Evolutionary conservation across 139 green algal genomes (phyloP).

Genomic region (Marvania coccoides): DNA sequence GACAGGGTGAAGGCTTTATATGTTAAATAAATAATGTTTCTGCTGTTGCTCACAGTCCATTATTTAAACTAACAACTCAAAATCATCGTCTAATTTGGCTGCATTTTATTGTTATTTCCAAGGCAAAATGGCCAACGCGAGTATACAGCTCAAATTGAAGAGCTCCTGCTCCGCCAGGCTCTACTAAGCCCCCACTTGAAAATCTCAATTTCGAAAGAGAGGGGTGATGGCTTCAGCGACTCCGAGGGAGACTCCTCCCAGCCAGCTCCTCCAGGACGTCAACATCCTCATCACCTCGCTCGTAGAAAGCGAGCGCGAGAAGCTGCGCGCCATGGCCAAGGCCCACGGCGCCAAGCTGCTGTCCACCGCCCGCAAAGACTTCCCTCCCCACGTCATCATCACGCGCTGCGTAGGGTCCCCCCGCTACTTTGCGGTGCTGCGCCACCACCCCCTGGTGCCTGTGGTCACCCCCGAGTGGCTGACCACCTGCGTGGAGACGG

Average conservation of each 20-base stretch:
- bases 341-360: not conserved
- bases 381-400: slow-evolving; percentile 24
- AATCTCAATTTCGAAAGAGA: not conserved
- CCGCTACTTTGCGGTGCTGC: slow-evolving; percentile 13
- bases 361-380: not conserved
- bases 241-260: too few relatives aligned
- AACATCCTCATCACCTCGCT: slow-evolving; percentile 17
- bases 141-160: too few relatives aligned
- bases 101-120: too few relatives aligned
- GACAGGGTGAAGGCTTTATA: too few relatives aligned
- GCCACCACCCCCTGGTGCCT: not conserved
- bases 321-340: not conserved
- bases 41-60: too few relatives aligned
- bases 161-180: not conserved
- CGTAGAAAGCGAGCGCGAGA: slow-evolving; percentile 4
- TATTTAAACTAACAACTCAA: too few relatives aligned
- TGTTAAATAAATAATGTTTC: too few relatives aligned
- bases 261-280: not conserved
- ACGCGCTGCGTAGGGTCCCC: slow-evolving; percentile 12
- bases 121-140: too few relatives aligned
- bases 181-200: not conserved
- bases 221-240: too few relatives aligned
- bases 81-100: too few relatives aligned
- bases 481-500: not conserved
- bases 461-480: slow-evolving; percentile 28